Evolutionary conservation across 1,139 yeast species (phyloP), one percentile per base, ranked within the genome.

Genomic region (Debaryomyces subglobosus): DNA sequence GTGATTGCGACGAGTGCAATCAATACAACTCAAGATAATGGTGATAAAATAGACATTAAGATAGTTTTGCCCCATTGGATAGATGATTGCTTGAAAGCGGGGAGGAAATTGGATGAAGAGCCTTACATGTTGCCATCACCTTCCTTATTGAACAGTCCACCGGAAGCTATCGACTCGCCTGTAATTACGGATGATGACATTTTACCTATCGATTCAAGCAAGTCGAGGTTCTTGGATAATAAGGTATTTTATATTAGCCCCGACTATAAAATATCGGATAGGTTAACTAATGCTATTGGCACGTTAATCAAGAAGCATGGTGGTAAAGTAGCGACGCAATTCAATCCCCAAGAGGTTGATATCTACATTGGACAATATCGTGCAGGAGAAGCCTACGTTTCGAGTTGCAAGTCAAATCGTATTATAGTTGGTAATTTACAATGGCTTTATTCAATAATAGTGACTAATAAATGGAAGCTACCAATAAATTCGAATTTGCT

Each of bases 1-100:
- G 66, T 75, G 27, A 64, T 77, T 39, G 81, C 81, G 3, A 58
- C 67, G 7, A 69, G 74, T 49, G 68, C 72, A 12, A 54, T 76
- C 1, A 71, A 69, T 16, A 64, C 70, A 15, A 67, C 69, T 15
- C 27, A 32, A 23, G 32, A 43, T 18, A 34, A 42, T 3, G 59
- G 60, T 15, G 65, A 66, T n/a, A 30, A 30, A 1, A 63, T 74
- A 45, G 66, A 72, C 32, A 82, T 89, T 38, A 79, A 81, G 49
- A 75, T 88, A 6, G 94, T 91, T 2, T 69, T 78, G 10, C 96
- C 96, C 0, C 81, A 81, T 27, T 92, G 97, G 95, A 62, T 85
- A 2, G 84, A 85, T 51, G 88, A 84, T 52, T 86, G 94, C 58
- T 72, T 90, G 50, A 81, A 75, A 47, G 61, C 74, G 42, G 77